A percentile compares a stretch with the other conserved stretches of the same genome.
Evolutionary conservation across 345 rosid genomes (phyloP).

Genomic region (Eucalyptus curtisii): DNA sequence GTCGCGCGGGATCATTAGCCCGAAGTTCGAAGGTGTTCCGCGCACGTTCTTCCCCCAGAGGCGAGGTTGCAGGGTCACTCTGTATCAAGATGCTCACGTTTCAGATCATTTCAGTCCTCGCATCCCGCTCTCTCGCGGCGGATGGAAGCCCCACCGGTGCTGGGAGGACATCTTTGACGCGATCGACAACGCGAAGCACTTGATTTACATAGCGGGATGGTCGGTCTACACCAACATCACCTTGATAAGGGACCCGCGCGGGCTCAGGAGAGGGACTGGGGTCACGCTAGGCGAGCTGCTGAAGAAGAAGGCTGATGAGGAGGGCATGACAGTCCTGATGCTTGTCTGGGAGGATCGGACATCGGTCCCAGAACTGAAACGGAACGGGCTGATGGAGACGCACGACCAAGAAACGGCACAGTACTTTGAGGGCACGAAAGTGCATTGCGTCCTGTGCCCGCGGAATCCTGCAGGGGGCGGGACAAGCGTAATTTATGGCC

Average conservation of each 20-base stretch:
- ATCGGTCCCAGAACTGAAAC: conserved; percentile 24
- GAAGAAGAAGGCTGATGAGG: conserved; percentile 36
- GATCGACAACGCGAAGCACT: conserved; percentile 35
- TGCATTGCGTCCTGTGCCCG: conserved; percentile 60
- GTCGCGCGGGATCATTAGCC: conserved; percentile 45
- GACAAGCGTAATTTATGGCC: conserved; percentile 28
- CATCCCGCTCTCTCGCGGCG: conserved; percentile 4
- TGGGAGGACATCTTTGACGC: conserved; percentile 85
- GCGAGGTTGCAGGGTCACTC: conserved; percentile 50
- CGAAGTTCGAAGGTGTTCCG: conserved; percentile 34
- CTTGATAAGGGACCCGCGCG: conserved; percentile 42
- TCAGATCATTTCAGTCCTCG: conserved; percentile 3
- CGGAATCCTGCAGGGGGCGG: conserved; percentile 30
- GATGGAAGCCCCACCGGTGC: conserved; percentile 29
- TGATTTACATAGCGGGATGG: conserved; percentile 82
- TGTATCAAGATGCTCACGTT: conserved; percentile 83
- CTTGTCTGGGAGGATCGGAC: conserved; percentile 86
- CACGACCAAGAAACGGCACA: conserved; percentile 56
- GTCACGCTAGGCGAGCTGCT: conserved; percentile 46
- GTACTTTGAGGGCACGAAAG: conserved; percentile 40
- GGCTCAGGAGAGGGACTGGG: background rate
- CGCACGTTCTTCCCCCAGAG: conserved; percentile 44
- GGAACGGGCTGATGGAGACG: conserved; percentile 63
- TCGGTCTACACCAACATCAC: conserved; percentile 42
- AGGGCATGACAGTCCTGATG: conserved; percentile 50